Conservation (phyloP, 345 rosid species). For the Brassica incana region DNA sequence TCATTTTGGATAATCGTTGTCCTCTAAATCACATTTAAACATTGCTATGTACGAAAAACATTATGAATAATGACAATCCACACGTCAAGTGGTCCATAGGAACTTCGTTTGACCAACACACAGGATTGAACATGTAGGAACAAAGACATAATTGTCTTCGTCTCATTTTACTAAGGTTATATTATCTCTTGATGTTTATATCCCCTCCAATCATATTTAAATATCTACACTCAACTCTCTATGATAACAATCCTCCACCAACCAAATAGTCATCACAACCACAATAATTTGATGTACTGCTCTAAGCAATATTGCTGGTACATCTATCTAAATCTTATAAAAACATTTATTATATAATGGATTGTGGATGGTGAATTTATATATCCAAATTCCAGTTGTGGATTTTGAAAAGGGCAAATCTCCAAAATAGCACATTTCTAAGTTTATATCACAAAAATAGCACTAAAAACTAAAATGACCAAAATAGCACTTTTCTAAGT, state of each 20-base stretch:
- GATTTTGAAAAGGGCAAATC: background rate
- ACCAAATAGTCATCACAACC: slow-evolving; percentile 16
- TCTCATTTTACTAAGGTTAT: slow-evolving; percentile 23
- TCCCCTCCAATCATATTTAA: slow-evolving; percentile 22
- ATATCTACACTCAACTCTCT: background rate
- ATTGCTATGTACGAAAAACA: background rate
- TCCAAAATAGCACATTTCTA: too few species aligned
- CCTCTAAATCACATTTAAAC: background rate
- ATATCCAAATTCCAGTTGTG: slow-evolving; percentile 9
- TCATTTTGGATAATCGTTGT: background rate
- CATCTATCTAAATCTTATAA: slow-evolving; percentile 8
- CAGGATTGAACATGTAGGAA: too few species aligned
- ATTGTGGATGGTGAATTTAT: background rate
- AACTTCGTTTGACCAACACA: slow-evolving; percentile 18
- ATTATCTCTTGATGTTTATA: slow-evolving; percentile 13
- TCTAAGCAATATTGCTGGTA: background rate
- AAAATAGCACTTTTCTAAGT: too few species aligned
- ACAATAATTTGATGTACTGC: slow-evolving; percentile 7
- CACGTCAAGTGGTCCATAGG: slow-evolving; percentile 23
- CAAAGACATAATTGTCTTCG: slow-evolving; percentile 6
- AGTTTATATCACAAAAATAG: too few species aligned
- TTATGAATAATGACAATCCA: background rate
- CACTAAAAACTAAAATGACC: too few species aligned
- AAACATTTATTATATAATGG: background rate
- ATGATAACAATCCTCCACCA: slow-evolving; percentile 10